These are phyloP conservation scores for Diplotaxis tenuifolia DNA, from an alignment of 345 rosid genomes.

Conservation along the genomic window DNA sequence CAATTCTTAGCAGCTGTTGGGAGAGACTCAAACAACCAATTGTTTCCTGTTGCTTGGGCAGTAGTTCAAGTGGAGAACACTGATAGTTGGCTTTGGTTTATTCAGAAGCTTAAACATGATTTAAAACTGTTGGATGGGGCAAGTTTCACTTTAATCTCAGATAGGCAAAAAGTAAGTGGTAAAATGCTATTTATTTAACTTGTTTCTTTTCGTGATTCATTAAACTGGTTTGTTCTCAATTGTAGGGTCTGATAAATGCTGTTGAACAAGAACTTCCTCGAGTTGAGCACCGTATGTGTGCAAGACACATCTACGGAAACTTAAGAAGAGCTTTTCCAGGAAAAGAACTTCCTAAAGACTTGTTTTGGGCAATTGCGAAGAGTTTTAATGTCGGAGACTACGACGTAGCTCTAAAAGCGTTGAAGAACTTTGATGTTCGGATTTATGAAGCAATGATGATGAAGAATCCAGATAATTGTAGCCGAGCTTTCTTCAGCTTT, in stretches of 20 bases:
- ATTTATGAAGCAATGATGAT: background rate
- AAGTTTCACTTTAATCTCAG: background rate
- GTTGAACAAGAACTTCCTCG: background rate
- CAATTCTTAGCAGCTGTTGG: background rate
- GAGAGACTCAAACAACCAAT: background rate
- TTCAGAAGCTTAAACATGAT: background rate
- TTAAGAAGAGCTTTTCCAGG: background rate
- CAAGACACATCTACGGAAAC: background rate
- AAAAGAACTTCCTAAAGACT: background rate
- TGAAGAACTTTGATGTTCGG: background rate
- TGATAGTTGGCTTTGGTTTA: background rate
- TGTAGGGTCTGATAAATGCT: background rate
- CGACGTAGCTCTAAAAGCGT: background rate
- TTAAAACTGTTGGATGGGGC: background rate
- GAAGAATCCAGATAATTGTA: background rate
- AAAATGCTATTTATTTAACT: too few relatives aligned
- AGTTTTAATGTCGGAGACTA: background rate
- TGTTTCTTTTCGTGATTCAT: too few relatives aligned
- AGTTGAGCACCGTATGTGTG: background rate
- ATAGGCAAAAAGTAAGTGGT: background rate
- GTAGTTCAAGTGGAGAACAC: background rate
- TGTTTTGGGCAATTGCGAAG: background rate
- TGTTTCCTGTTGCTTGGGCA: background rate
- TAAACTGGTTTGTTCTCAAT: too few relatives aligned
- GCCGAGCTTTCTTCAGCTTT: background rate